Evolutionary conservation across 2,329 filamentous ascomycete genomes (phyloP).

Genomic region (Volutella citrinella): DNA sequence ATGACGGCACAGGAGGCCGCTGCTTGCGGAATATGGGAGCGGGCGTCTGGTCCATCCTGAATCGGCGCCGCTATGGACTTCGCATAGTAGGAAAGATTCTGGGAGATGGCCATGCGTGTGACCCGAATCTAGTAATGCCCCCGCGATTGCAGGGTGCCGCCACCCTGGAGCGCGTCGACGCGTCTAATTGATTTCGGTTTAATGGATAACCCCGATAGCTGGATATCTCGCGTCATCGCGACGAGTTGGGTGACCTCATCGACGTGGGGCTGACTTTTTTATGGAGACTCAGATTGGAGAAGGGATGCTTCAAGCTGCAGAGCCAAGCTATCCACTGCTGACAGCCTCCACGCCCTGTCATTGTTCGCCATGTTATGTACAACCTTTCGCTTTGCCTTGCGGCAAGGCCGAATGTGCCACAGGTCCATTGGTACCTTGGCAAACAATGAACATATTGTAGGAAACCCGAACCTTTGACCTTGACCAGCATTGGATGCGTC

Average conservation of each 20-base stretch:
- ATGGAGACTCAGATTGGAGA: too few relatives aligned
- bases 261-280: conserved; percentile 7
- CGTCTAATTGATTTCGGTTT: conserved; percentile 36
- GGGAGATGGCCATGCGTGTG: conserved; percentile 12
- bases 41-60: conserved; percentile 37
- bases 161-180: conserved; percentile 37
- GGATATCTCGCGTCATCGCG: conserved; percentile 15
- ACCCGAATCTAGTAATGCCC: too few relatives aligned
- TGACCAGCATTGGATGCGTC: not conserved
- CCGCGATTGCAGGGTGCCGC: too few relatives aligned
- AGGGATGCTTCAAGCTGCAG: too few relatives aligned
- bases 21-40: conserved; percentile 36
- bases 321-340: too few relatives aligned
- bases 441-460: conserved; percentile 53
- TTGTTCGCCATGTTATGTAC: conserved; percentile 23
- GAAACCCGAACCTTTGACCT: too few relatives aligned
- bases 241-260: conserved; percentile 30
- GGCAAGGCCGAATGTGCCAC: conserved; percentile 15
- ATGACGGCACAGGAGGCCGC: conserved; percentile 31
- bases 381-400: conserved; percentile 20
- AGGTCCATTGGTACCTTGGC: conserved; percentile 45
- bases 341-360: too few relatives aligned
- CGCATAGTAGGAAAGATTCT: conserved; percentile 17
- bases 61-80: conserved; percentile 6
- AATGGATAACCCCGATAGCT: conserved; percentile 21